Conservation (phyloP, 2,329 filamentous ascomycete genomes). For the Chaetomium sp. region DNA sequence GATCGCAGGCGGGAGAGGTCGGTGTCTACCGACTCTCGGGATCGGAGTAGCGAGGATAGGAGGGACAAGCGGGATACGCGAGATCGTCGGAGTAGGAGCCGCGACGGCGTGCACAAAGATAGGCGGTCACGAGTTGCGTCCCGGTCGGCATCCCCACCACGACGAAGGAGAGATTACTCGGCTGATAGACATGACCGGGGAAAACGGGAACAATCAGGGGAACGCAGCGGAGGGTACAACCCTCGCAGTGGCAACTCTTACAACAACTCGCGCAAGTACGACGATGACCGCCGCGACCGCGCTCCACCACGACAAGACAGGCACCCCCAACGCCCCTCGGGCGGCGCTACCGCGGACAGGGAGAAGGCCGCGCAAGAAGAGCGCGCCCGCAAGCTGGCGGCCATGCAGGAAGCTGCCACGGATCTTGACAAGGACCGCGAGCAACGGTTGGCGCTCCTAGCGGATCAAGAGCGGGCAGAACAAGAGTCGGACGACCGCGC, state of each 20-base stretch:
- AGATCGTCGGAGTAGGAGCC: constrained; percentile 3
- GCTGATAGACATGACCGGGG: constrained; percentile 25
- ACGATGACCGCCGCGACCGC: constrained; percentile 7
- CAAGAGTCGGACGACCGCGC: constrained; percentile 61
- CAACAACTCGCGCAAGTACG: neutral
- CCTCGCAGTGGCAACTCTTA: constrained; percentile 4
- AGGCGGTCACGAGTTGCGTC: constrained; percentile 5
- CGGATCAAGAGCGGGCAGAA: constrained; percentile 56
- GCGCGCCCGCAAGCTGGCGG: constrained; percentile 60
- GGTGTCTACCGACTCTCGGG: constrained; percentile 8
- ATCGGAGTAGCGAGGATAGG: neutral
- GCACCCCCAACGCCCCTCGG: constrained; percentile 19
- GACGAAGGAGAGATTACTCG: constrained; percentile 27
- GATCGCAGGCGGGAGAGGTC: constrained; percentile 18
- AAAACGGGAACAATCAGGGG: constrained; percentile 17
- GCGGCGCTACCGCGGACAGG: constrained; percentile 20
- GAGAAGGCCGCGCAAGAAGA: constrained; percentile 43
- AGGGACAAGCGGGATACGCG: constrained; percentile 10
- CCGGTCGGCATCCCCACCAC: constrained; percentile 19
- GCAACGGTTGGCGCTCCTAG: constrained; percentile 59
- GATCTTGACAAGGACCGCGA: constrained; percentile 66
- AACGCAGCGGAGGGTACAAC: neutral
- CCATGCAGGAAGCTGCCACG: constrained; percentile 65
- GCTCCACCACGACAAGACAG: constrained; percentile 11
- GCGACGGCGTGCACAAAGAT: constrained; percentile 14